phyloP scores from a whole-genome alignment of 257 asterid species.

The Solanum rostratum region DNA sequence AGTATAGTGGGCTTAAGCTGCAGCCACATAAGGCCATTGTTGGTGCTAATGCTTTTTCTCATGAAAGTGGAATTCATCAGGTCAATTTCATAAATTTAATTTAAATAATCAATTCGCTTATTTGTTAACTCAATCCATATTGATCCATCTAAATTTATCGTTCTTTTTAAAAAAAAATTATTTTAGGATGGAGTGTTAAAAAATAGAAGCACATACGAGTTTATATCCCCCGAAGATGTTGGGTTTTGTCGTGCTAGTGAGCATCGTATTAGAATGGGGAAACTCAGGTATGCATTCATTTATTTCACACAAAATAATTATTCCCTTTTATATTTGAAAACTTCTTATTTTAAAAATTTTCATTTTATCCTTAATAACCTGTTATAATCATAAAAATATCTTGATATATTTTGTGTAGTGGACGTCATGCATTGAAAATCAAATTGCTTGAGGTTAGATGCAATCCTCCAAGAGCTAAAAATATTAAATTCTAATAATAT shows the following conservation, averaged over 20 bases:
- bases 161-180: too few relatives aligned
- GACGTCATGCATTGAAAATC: conserved; percentile 85
- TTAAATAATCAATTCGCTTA: too few relatives aligned
- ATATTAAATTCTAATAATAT: not conserved
- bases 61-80: conserved; percentile 98
- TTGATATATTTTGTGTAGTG: conserved; percentile 32
- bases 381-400: not conserved
- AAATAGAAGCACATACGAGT: conserved; percentile 73
- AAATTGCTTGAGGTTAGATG: conserved; percentile 66
- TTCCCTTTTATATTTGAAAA: not conserved
- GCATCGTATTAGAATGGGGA: conserved; percentile 82
- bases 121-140: too few relatives aligned
- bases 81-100: conserved; percentile 6
- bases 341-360: not conserved
- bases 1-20: conserved; percentile 71
- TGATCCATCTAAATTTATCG: too few relatives aligned
- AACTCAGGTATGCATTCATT: conserved; percentile 53
- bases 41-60: conserved; percentile 94
- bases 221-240: conserved; percentile 81
- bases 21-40: conserved; percentile 96
- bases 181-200: conserved; percentile 90
- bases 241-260: conserved; percentile 72
- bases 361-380: not conserved
- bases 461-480: not conserved
- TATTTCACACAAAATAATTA: not conserved